Percentiles rank a stretch among this genome's conserved stretches.
Conservation (phyloP, 257 asterid species). For the Solanum sejunctum region DNA sequence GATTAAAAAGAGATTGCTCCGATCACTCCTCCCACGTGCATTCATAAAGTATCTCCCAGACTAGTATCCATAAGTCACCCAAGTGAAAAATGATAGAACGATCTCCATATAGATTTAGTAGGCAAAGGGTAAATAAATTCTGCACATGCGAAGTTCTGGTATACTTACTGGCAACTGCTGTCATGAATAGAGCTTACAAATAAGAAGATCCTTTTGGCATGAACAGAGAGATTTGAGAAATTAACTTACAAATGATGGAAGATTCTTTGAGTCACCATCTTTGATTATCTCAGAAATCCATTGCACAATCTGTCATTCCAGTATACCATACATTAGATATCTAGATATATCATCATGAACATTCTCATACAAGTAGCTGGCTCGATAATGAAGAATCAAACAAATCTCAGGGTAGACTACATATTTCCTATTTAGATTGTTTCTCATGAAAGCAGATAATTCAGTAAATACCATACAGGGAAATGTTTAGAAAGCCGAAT, state of each 20-base stretch:
- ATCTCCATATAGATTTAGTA: not conserved
- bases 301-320: conserved; percentile 44
- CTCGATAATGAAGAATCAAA: not conserved
- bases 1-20: not conserved
- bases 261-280: conserved; percentile 86
- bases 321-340: conserved; percentile 1
- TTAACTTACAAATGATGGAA: conserved; percentile 82
- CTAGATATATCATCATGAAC: not conserved
- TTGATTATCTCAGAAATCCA: conserved; percentile 78
- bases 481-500: not conserved
- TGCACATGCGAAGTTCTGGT: not conserved
- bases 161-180: not conserved
- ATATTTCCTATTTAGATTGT: not conserved
- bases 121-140: not conserved
- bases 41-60: not conserved
- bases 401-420: not conserved
- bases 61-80: not conserved
- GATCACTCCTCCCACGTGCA: not conserved
- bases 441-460: not conserved
- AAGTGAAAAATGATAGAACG: not conserved
- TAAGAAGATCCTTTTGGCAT: not conserved
- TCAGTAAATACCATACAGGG: not conserved
- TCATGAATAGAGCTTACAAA: not conserved
- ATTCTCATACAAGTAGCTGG: not conserved
- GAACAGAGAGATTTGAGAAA: not conserved